Base-by-base conservation (phyloP, 2,329 filamentous ascomycete species). In the Dissoconium aciculare region DNA sequence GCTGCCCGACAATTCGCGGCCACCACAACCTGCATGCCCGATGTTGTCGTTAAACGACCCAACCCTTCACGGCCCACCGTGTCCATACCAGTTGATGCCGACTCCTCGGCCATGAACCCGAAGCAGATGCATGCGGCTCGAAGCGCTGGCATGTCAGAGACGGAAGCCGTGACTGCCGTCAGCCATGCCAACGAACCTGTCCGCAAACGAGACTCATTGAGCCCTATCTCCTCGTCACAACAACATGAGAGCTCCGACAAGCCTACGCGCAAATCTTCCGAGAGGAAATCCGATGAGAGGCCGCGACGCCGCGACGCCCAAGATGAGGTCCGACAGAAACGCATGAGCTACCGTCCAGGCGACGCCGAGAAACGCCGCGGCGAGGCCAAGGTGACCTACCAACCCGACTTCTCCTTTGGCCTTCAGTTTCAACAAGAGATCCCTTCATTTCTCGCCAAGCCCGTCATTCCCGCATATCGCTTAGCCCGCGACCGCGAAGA, bases 1-100 rank as follows among this genome's bases (percentile, higher is more conserved):
- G 42, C 38, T 14, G 38, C 38, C 9, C 38, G 27, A 25, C 33
- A 40, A 11, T 36, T 42, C 19, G 26, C 28, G 13, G 38, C 33
- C 9, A 42, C 42, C 10, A 27, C 40, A 12, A 38, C 37, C 5
- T 17, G 35, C 26, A 30, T 30, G 27, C n/a, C n/a, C n/a, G n/a
- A n/a, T n/a, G n/a, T n/a, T n/a, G n/a, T n/a, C n/a, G n/a, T n/a
- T n/a, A n/a, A n/a, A n/a, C n/a, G n/a, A n/a, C n/a, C n/a, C n/a
- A n/a, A n/a, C n/a, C n/a, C n/a, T n/a, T n/a, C n/a, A n/a, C n/a
- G n/a, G n/a, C n/a, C 25, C 24, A 14, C 15, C 11, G 5, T 15
- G 33, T 6, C 14, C 29, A 13, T n/a, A 15, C 14, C 14, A 23
- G 15, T 14, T 10, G 17, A 28, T 11, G 25, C 6, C 17, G 9